phyloP scores from a whole-genome alignment of 768 basidiomycete species.

The Russula sp. region DNA sequence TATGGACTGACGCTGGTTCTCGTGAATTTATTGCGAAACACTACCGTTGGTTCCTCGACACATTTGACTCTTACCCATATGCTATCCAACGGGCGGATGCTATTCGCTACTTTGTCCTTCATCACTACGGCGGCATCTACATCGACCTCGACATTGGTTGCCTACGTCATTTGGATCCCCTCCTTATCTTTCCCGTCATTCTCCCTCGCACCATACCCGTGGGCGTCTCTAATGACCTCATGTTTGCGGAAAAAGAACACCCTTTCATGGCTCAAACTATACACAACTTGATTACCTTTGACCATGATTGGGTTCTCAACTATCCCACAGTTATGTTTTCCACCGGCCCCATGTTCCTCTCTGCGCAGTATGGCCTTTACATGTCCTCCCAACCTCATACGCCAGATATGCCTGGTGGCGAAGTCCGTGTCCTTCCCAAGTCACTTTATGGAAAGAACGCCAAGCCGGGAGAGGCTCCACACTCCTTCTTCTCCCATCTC shows the following conservation, averaged over 20 bases:
- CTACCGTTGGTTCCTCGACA: constrained; percentile 92
- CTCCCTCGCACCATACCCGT: constrained; percentile 96
- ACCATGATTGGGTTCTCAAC: constrained; percentile 92
- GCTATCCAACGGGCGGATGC: constrained; percentile 93
- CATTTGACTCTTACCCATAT: constrained; percentile 89
- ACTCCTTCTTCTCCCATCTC: constrained; percentile 95
- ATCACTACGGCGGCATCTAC: constrained; percentile 94
- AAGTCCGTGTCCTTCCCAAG: constrained; percentile 91
- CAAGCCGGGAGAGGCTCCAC: constrained; percentile 71
- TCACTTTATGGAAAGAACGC: constrained; percentile 98
- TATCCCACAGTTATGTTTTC: constrained; percentile 99
- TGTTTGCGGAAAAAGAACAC: constrained; percentile 81
- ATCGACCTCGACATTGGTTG: constrained; percentile 97
- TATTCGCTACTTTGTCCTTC: constrained; percentile 96
- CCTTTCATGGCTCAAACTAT: constrained; percentile 93
- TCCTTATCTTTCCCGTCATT: constrained; percentile 82
- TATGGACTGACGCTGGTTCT: constrained; percentile 94
- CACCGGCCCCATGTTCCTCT: constrained; percentile 98
- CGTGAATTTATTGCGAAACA: constrained; percentile 84
- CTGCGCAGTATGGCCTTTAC: constrained; percentile 89
- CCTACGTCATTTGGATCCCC: constrained; percentile 76
- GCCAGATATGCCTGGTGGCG: constrained; percentile 51
- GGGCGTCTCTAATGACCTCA: constrained; percentile 96
- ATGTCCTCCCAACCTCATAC: constrained; percentile 62
- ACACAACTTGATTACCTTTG: constrained; percentile 85